These are phyloP conservation scores for Aspergillus bertholletiae DNA, from an alignment of 495 filamentous ascomycete species.

Conservation along the genomic window DNA sequence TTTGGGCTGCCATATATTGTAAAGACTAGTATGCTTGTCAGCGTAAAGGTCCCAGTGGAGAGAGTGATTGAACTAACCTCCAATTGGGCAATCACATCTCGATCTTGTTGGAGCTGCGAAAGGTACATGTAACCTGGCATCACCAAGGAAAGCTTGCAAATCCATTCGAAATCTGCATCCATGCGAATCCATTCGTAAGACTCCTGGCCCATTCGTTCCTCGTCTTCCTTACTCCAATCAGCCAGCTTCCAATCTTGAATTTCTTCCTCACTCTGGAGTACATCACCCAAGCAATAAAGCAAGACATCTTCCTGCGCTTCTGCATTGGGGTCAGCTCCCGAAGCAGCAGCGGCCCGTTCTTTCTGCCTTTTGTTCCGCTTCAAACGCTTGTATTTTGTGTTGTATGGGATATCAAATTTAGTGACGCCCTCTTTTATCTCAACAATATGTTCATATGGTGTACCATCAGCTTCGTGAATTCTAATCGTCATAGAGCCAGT, in stretches of 20 bases:
- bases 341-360: constrained; percentile 64
- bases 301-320: constrained; percentile 81
- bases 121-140: constrained; percentile 96
- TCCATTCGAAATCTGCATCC: constrained; percentile 98
- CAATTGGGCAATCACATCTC: constrained; percentile 92
- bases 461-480: constrained; percentile 97
- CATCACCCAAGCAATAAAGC: constrained; percentile 90
- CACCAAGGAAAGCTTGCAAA: constrained; percentile 71
- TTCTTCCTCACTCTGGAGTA: constrained; percentile 79
- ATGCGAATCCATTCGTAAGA: constrained; percentile 98
- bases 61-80: constrained; percentile 50
- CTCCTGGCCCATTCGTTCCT: constrained; percentile 87
- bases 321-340: constrained; percentile 54
- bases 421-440: constrained; percentile 83
- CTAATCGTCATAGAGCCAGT: constrained; percentile 95
- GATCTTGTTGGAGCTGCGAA: constrained; percentile 94
- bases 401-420: constrained; percentile 92
- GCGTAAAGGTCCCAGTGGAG: neutral
- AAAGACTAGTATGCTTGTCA: constrained; percentile 43
- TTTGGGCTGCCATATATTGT: constrained; percentile 55
- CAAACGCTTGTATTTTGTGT: constrained; percentile 97
- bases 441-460: constrained; percentile 96
- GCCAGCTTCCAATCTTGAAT: constrained; percentile 75
- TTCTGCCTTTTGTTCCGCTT: constrained; percentile 88
- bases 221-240: constrained; percentile 85